These are phyloP conservation scores for Mycena polygramma DNA, from an alignment of 768 basidiomycete species.

Conservation along the genomic window DNA sequence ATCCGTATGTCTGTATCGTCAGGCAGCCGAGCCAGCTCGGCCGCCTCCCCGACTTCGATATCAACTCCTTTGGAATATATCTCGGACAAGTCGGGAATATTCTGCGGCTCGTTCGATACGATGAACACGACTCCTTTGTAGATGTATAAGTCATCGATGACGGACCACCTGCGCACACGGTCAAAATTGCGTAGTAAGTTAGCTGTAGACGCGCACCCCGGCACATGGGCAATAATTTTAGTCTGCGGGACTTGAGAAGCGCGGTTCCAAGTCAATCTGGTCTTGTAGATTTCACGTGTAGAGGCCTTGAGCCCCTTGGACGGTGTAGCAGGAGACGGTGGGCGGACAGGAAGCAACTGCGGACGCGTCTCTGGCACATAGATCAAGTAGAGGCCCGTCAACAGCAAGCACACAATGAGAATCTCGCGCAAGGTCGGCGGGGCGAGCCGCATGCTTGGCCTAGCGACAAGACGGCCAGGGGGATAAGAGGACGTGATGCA, in stretches of 20 bases:
- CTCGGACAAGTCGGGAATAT: constrained; percentile 72
- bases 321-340: constrained; percentile 9
- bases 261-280: constrained; percentile 18
- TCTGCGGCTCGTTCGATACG: constrained; percentile 79
- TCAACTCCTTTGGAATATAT: constrained; percentile 79
- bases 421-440: constrained; percentile 60
- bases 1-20: constrained; percentile 84
- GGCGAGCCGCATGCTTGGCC: constrained; percentile 25
- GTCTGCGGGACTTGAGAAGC: constrained; percentile 23
- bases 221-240: constrained; percentile 27
- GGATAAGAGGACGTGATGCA: constrained; percentile 12
- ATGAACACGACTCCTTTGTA: constrained; percentile 86
- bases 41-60: constrained; percentile 70
- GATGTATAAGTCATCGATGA: constrained; percentile 87
- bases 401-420: constrained; percentile 54
- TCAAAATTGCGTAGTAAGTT: not conserved
- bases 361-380: constrained; percentile 21
- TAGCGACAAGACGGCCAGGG: not conserved
- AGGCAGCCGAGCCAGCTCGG: constrained; percentile 72
- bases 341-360: constrained; percentile 37
- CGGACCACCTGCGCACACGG: constrained; percentile 59
- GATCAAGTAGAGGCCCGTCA: constrained; percentile 41
- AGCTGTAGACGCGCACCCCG: not conserved
- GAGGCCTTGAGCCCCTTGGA: constrained; percentile 3
- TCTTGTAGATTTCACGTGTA: not conserved